Evolutionary conservation across 176 grass and related monocot species (phyloP), one percentile per base, ranked within the genome.

Genomic region (Saccharum spontaneum): DNA sequence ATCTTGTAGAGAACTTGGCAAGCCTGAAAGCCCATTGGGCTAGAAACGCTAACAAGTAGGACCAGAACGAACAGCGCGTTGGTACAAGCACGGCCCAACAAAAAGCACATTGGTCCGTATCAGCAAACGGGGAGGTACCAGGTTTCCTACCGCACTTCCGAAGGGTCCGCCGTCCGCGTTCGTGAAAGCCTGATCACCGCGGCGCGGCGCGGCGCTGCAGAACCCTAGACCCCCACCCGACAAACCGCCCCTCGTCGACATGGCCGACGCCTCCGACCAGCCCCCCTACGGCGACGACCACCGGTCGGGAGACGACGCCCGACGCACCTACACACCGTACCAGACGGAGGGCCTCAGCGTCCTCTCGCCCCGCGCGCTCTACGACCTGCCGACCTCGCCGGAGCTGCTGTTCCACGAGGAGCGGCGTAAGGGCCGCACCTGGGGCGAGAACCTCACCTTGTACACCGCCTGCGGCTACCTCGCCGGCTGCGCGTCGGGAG

Each of bases 361-460:
- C 69, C 41, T 43, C 24, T 91, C 86, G 3, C 48, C 75, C 78
- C 74, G 75, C n/a, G 57, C 65, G 55, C 76, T 97, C 41, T 92
- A 97, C 82, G 92, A 97, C 48, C 82, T 91, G 71, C 86, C 92
- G 44, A 94, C 95, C 75, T 92, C 95, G 23, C 92, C 88, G 45
- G 92, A 97, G 81, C 90, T 87, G 38, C 84, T 97, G 40, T 97
- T 94, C 88, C 57, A 80, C 65, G 90, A 92, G 39, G 79, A 84
- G 81, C 67, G 13, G 52, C 57, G 83, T 52, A 43, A 75, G 57
- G 73, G 39, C 38, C 88, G 79, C 34, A 63, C 59, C 57, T 97
- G 84, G 88, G 79, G 90, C 67, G 88, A 94, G 23, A 92, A 90
- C 69, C 75, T 94, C 49, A 84, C 88, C 22, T 79, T 84, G 71